Evolutionary conservation across 2,329 filamentous ascomycete genomes (phyloP).

Genomic region (Alternaria incomplexa): DNA sequence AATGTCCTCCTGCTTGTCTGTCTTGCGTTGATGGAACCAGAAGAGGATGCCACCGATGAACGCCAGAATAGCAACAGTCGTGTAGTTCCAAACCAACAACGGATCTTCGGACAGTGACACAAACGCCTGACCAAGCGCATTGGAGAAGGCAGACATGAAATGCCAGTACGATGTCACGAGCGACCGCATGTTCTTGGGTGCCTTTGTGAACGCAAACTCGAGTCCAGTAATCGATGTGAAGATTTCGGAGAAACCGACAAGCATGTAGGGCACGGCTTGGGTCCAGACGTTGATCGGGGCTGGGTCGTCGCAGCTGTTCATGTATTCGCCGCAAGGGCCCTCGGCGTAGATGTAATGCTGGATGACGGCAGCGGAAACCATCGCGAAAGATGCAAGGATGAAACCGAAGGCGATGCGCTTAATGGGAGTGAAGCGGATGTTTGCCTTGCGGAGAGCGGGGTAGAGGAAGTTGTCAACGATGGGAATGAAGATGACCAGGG

Average conservation of each 20-base stretch:
- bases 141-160: slow-evolving; percentile 72
- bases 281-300: slow-evolving; percentile 70
- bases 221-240: slow-evolving; percentile 67
- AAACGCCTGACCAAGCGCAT: slow-evolving; percentile 73
- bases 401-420: slow-evolving; percentile 62
- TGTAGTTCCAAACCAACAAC: slow-evolving; percentile 75
- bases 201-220: slow-evolving; percentile 80
- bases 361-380: slow-evolving; percentile 58
- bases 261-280: slow-evolving; percentile 57
- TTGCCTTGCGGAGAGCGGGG: slow-evolving; percentile 55
- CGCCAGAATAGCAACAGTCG: slow-evolving; percentile 66
- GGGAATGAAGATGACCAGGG: slow-evolving; percentile 62
- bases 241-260: slow-evolving; percentile 64
- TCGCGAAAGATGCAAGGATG: slow-evolving; percentile 54
- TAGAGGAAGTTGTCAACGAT: slow-evolving; percentile 61
- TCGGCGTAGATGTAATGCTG: slow-evolving; percentile 69
- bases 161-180: slow-evolving; percentile 73
- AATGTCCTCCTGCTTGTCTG: slow-evolving; percentile 71
- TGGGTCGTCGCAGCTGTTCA: slow-evolving; percentile 59
- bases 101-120: slow-evolving; percentile 68
- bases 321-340: slow-evolving; percentile 65
- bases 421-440: slow-evolving; percentile 60
- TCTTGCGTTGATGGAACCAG: slow-evolving; percentile 70
- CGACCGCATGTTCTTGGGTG: slow-evolving; percentile 79
- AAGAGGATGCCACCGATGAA: slow-evolving; percentile 68